These are phyloP conservation scores for Xerocomellus intermedius DNA, from an alignment of 768 basidiomycete species.

Conservation along the genomic window DNA sequence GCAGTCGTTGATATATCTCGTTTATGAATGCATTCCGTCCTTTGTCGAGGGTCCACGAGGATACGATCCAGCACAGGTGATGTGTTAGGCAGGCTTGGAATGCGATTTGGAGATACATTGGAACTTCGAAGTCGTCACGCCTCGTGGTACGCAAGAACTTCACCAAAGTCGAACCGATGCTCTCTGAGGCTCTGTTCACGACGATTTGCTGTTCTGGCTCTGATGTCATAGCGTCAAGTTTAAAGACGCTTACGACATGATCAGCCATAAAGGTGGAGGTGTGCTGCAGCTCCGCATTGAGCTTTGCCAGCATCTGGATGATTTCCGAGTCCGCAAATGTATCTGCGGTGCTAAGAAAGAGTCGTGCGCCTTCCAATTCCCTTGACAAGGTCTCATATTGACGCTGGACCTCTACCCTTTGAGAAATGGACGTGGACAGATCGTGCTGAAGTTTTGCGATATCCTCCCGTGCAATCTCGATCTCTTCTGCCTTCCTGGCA, in stretches of 20 bases:
- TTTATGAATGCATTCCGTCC: neutral
- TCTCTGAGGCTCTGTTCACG: neutral
- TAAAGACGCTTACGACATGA: neutral
- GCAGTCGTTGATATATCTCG: neutral
- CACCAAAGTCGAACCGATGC: neutral
- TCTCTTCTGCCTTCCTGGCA: neutral
- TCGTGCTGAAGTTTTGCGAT: neutral
- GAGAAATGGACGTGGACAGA: neutral
- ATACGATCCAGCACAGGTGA: neutral
- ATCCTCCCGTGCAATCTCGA: neutral
- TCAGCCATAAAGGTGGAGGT: neutral
- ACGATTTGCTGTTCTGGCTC: neutral
- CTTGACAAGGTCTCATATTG: neutral
- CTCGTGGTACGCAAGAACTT: neutral
- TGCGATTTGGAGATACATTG: slow-evolving; percentile 9
- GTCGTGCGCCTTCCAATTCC: neutral
- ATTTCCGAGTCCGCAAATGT: neutral
- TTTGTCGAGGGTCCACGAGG: slow-evolving; percentile 8
- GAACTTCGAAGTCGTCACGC: neutral
- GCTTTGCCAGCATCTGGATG: neutral
- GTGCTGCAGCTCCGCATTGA: slow-evolving; percentile 4
- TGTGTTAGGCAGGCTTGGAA: slow-evolving; percentile 4
- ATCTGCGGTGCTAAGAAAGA: slow-evolving; percentile 4
- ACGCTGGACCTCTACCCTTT: neutral
- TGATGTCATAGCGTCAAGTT: neutral